A percentile compares a stretch with the other conserved stretches of the same genome.
Conservation (phyloP, 306 rosid genomes). For the Prunus dulcis region DNA sequence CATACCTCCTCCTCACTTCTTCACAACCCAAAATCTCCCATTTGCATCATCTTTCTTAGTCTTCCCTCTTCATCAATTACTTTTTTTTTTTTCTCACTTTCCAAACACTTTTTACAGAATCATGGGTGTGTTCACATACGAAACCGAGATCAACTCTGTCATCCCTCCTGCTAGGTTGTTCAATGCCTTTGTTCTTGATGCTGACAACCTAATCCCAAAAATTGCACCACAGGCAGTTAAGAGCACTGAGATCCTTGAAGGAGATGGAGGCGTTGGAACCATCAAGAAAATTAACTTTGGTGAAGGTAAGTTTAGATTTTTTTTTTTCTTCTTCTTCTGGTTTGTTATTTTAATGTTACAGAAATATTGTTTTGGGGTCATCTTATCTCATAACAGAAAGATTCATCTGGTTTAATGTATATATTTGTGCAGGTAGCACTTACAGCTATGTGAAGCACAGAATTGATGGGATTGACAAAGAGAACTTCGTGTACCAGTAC, state of each 20-base stretch:
- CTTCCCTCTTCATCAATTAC: not conserved
- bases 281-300: conserved; percentile 39
- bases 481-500: conserved; percentile 33
- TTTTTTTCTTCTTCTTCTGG: too few species aligned
- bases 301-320: conserved; percentile 17
- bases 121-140: conserved; percentile 25
- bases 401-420: too few species aligned
- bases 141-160: conserved; percentile 26
- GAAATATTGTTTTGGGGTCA: too few species aligned
- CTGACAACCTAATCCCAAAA: conserved; percentile 43
- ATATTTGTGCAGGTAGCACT: conserved; percentile 9
- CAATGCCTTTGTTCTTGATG: conserved; percentile 47
- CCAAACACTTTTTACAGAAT: not conserved
- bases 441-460: conserved; percentile 39
- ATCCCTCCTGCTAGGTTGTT: conserved; percentile 46
- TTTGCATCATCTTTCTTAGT: not conserved
- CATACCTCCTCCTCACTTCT: not conserved
- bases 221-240: conserved; percentile 24
- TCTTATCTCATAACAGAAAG: too few species aligned
- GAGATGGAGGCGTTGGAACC: conserved; percentile 49
- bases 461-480: conserved; percentile 46
- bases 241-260: conserved; percentile 34
- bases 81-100: not conserved
- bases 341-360: too few species aligned
- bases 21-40: conserved; percentile 21